These are phyloP conservation scores for Yamadazyma olivae DNA, from an alignment of 805 yeast genomes.

Conservation along the genomic window DNA sequence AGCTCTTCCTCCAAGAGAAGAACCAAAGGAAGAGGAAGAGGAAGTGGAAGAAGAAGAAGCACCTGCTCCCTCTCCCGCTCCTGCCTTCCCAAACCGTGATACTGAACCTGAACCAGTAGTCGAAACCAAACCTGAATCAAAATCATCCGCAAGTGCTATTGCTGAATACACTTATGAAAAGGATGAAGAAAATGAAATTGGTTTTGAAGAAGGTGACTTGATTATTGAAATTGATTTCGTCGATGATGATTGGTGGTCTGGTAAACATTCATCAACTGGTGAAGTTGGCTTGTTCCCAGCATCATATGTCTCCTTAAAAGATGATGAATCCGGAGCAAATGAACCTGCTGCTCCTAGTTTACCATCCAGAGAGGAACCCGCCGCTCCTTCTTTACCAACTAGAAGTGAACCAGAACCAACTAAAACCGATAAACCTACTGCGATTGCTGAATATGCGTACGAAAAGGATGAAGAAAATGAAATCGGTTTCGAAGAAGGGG, in stretches of 20 bases:
- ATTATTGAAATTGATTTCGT: constrained; percentile 65
- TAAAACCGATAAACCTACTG: constrained; percentile 31
- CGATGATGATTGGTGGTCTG: constrained; percentile 74
- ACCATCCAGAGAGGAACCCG: constrained; percentile 15
- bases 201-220: constrained; percentile 61
- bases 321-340: constrained; percentile 16
- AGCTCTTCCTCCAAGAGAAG: constrained; percentile 6
- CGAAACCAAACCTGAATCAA: constrained; percentile 8
- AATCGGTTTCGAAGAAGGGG: constrained; percentile 80
- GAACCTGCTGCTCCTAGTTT: constrained; percentile 14
- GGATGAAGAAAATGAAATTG: constrained; percentile 75
- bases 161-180: constrained; percentile 80
- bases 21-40: constrained; percentile 1
- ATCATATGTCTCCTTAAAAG: constrained; percentile 44
- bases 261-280: constrained; percentile 40
- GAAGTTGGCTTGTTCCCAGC: constrained; percentile 57
- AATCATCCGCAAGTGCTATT: constrained; percentile 42
- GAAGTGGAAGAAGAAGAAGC: constrained; percentile 4
- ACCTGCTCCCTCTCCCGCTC: background rate
- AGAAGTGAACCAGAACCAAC: constrained; percentile 15
- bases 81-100: constrained; percentile 9
- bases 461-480: constrained; percentile 94
- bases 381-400: constrained; percentile 16
- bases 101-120: constrained; percentile 4
- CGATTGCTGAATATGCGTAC: constrained; percentile 72